Evolutionary conservation across 2,329 filamentous ascomycete genomes (phyloP), one percentile per base, ranked within the genome.

Genomic region (Talaromyces sp.): DNA sequence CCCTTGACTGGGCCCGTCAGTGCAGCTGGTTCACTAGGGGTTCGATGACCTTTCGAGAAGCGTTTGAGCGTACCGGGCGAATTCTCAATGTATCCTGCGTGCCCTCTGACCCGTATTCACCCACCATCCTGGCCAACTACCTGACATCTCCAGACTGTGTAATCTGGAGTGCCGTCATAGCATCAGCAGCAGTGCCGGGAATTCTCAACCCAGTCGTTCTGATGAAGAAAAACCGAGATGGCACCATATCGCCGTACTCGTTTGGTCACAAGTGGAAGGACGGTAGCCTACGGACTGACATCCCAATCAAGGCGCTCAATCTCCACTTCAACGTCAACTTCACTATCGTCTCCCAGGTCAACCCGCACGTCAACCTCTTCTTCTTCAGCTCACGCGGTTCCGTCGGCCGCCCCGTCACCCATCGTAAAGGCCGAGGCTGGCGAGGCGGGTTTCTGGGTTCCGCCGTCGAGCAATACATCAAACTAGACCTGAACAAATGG

Each of bases 231-330:
- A 90, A 85, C 59, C 82, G 83, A 18, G 85, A 92, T 63, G 93
- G 92, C 1, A 87, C 82, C 2, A 81, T 99, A 4, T 86, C 87
- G 0, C 95, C 95, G 0, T 99, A 96, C 76, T 96, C 91, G 0
- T 99, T 99, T 72, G 95, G 95, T 0, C 93, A 98, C 81, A 98
- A 98, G 78, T 99, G 95, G 95, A 99, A 99, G 76, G 95, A 99
- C 73, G 95, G 95, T 59, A 95, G 90, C 68, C 79, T 99, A 60
- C 86, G 95, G 42, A 99, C 95, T 1, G 95, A 99, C 71, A 97
- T 99, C 31, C 95, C 95, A 0, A 86, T 99, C 70, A 95, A 94
- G 76, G 90, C 93, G 1, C 83, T 99, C 57, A 98, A 99, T 74
- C 83, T 96, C 1, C 92, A 98, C 72, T 99, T 99, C 81, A 98